A percentile compares a stretch with the other conserved stretches of the same genome.
Conservation (phyloP, 208 protist species). For the Novymonas esmeraldas region DNA sequence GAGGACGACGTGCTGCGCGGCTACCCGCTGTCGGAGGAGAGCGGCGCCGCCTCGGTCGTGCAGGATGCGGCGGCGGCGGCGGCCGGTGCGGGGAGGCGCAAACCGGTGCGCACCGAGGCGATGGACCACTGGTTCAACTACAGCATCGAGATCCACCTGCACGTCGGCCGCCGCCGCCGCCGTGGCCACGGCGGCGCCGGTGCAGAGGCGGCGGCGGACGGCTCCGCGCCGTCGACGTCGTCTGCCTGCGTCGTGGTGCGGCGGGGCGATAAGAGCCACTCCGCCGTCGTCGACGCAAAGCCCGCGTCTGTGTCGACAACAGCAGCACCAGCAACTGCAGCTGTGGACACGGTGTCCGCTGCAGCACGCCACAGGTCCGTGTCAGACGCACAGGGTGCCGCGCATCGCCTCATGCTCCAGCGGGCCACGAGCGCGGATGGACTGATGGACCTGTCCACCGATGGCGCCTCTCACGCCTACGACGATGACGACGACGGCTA, state of each 20-base stretch:
- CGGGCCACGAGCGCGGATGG: conserved; percentile 23
- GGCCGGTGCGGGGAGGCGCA: neutral
- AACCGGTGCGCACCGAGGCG: conserved; percentile 14
- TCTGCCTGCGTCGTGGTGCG: conserved; percentile 33
- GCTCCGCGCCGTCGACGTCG: conserved; percentile 2
- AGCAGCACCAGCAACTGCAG: neutral
- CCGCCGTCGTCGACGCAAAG: conserved; percentile 14
- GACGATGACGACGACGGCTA: conserved; percentile 10
- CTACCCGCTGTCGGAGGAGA: conserved; percentile 46
- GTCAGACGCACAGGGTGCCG: conserved; percentile 9
- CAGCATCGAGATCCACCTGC: conserved; percentile 56
- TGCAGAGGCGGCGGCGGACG: neutral
- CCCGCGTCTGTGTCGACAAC: neutral
- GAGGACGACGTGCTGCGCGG: conserved; percentile 78
- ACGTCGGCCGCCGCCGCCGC: neutral
- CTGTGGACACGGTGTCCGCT: neutral
- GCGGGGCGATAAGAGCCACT: conserved; percentile 38
- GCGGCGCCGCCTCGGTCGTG: conserved; percentile 19
- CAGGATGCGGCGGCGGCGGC: conserved; percentile 11
- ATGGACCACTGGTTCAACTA: conserved; percentile 78
- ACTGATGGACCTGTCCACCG: conserved; percentile 2
- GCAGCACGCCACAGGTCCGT: conserved; percentile 6
- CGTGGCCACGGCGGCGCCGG: neutral
- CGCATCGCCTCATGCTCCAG: conserved; percentile 29
- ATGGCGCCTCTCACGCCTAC: conserved; percentile 4